These are phyloP conservation scores for Neofusicoccum umdonicola DNA, from an alignment of 2,329 filamentous ascomycete genomes.

Conservation along the genomic window DNA sequence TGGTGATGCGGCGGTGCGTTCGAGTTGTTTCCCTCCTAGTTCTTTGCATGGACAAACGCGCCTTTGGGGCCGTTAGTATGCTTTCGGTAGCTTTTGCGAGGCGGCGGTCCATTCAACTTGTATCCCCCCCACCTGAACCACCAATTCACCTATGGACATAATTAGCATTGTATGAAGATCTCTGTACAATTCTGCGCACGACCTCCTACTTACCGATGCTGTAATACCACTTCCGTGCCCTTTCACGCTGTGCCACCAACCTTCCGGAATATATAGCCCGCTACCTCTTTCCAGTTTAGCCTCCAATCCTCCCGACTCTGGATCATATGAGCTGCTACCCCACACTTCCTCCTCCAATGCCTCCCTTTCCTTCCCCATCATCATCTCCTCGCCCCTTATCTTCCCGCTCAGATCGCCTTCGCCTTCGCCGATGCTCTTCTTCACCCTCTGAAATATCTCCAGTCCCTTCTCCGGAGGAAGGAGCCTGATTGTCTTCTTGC, in stretches of 20 bases:
- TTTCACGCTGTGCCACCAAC: conserved; percentile 85
- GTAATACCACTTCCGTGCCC: conserved; percentile 58
- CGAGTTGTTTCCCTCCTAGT: too few species aligned
- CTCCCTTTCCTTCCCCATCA: conserved; percentile 71
- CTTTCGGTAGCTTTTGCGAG: neutral
- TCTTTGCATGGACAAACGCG: too few species aligned
- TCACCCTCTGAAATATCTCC: conserved; percentile 54
- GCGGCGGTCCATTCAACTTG: neutral
- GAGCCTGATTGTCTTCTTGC: conserved; percentile 71
- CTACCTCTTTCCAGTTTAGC: conserved; percentile 62
- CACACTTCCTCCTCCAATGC: conserved; percentile 70
- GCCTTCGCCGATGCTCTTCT: conserved; percentile 20
- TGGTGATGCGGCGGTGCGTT: too few species aligned
- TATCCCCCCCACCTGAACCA: conserved; percentile 63
- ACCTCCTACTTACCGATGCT: conserved; percentile 50
- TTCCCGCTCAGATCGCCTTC: conserved; percentile 34
- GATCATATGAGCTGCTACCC: conserved; percentile 41
- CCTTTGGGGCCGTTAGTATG: too few species aligned
- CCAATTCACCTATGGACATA: conserved; percentile 64
- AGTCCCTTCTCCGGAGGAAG: conserved; percentile 66
- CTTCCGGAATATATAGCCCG: conserved; percentile 73
- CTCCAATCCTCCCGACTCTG: conserved; percentile 25
- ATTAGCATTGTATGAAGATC: conserved; percentile 23
- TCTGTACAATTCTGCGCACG: neutral
- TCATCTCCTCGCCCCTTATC: conserved; percentile 84